Base-by-base conservation (phyloP, 805 yeast species). In the Lachancea nothofagi region DNA sequence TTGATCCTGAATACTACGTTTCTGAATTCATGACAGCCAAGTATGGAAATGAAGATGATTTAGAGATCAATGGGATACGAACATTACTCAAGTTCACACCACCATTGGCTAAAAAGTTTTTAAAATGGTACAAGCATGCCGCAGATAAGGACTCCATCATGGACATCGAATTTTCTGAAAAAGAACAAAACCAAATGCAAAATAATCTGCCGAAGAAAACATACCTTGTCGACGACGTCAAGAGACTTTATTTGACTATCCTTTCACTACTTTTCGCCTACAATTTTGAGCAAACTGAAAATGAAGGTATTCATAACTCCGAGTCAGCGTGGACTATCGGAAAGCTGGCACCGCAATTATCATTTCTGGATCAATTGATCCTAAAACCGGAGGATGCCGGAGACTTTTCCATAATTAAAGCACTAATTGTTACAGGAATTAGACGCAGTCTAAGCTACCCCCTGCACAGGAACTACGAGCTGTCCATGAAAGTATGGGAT, bases 271-370 rank as follows among this genome's bases (percentile, higher is more conserved):
- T 93, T 14, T 93, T 83, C 61, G 78, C 83, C 1, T 83, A 78
- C 50, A 73, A 75, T 38, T 88, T 80, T 56, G 97, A 93, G 47
- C 61, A 73, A 36, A 66, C 96, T 26, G 82, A 83, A 39, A 86
- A 81, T 26, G 77, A 75, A 53, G 80, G 79, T n/a, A 77, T 70
- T 13, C 75, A 77, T 38, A 86, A 77, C 13, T 78, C 84, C 4
- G 98, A 93, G 60, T 83, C 95, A 42, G 86, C 94, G 0, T 93
- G 98, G 98, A 80, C 90, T 0, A 73, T 93, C 4, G 98, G 98
- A 1, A 88, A 83, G 49, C 51, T 93, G 17, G 66, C 79, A 0
- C 96, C 97, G 1, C 93, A 86, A 51, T 61, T 90, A 27, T 59
- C 88, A 6, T 78, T 71, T 48, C 63, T 93, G 23, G 97, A 88